These are phyloP conservation scores for Suhomyces maxii DNA, from an alignment of 1,139 yeast species.

Conservation along the genomic window DNA sequence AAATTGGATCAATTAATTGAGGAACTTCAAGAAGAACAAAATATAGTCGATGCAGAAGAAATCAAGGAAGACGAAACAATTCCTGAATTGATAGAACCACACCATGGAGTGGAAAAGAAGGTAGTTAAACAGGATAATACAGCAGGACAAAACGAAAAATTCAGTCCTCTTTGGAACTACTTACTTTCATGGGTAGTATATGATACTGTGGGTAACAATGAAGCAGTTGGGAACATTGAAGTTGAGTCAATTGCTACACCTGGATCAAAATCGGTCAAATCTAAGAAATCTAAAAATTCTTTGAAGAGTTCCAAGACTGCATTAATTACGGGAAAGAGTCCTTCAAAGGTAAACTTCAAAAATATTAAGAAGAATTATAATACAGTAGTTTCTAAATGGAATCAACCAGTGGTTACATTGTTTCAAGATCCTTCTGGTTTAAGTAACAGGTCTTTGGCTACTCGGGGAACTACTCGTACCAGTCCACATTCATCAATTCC, in stretches of 20 bases:
- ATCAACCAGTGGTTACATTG: conserved; percentile 31
- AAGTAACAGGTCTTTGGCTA: background rate
- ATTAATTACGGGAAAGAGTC: background rate
- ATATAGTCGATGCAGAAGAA: conserved; percentile 3
- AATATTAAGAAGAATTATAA: conserved; percentile 25
- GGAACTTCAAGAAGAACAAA: conserved; percentile 3
- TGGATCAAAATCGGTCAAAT: background rate
- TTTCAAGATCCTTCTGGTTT: conserved; percentile 14
- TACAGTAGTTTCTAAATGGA: conserved; percentile 33
- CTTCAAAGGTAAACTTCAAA: conserved; percentile 16
- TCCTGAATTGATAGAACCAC: background rate
- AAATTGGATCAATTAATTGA: conserved; percentile 3
- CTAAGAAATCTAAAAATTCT: conserved; percentile 4
- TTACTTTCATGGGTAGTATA: conserved; percentile 40
- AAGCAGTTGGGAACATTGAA: conserved; percentile 6
- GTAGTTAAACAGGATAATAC: background rate
- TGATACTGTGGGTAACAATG: conserved; percentile 14
- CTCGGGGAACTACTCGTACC: background rate
- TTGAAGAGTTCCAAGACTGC: conserved; percentile 9
- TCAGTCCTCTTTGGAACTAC: conserved; percentile 41
- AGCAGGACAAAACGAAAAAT: conserved; percentile 22
- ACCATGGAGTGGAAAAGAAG: background rate
- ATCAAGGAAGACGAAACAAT: background rate
- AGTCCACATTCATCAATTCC: conserved; percentile 2
- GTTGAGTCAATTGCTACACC: conserved; percentile 10